These are phyloP conservation scores for Alternaria brassicae DNA, from an alignment of 2,329 filamentous ascomycete species.

Conservation along the genomic window DNA sequence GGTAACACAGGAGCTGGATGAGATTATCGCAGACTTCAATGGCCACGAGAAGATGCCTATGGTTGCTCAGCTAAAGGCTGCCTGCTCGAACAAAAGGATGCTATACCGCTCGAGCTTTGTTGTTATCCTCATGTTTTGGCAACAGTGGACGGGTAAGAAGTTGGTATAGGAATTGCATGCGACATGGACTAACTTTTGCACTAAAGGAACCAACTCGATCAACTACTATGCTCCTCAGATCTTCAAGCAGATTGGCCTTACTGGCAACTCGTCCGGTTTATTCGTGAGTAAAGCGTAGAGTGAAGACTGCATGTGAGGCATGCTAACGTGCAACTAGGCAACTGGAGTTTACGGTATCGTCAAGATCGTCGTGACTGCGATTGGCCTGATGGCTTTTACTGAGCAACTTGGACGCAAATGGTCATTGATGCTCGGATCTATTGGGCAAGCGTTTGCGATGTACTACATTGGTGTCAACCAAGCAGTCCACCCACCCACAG, in stretches of 20 bases:
- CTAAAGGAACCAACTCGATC: conserved; percentile 33
- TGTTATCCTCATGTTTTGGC: conserved; percentile 55
- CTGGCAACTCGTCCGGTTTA: conserved; percentile 49
- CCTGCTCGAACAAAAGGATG: conserved; percentile 48
- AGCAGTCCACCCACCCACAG: conserved; percentile 45
- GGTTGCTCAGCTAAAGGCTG: conserved; percentile 48
- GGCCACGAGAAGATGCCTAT: conserved; percentile 54
- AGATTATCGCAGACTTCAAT: conserved; percentile 53
- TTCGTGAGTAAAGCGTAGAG: conserved; percentile 46
- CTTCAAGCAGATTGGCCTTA: conserved; percentile 53
- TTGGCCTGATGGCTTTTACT: conserved; percentile 55
- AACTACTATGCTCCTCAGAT: conserved; percentile 57
- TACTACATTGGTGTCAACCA: conserved; percentile 44
- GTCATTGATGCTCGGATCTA: conserved; percentile 52
- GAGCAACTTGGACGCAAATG: conserved; percentile 57
- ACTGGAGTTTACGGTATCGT: conserved; percentile 54
- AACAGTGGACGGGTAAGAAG: conserved; percentile 50
- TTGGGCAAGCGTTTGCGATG: conserved; percentile 56
- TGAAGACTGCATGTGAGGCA: not conserved
- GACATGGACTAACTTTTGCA: not conserved
- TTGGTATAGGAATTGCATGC: not conserved
- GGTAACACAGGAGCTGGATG: conserved; percentile 52
- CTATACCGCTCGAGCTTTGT: conserved; percentile 53
- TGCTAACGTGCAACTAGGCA: conserved; percentile 11
- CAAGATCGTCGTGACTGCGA: conserved; percentile 54